Evolutionary conservation across 2,329 filamentous ascomycete genomes (phyloP).

Genomic region (Colletotrichum sp.): DNA sequence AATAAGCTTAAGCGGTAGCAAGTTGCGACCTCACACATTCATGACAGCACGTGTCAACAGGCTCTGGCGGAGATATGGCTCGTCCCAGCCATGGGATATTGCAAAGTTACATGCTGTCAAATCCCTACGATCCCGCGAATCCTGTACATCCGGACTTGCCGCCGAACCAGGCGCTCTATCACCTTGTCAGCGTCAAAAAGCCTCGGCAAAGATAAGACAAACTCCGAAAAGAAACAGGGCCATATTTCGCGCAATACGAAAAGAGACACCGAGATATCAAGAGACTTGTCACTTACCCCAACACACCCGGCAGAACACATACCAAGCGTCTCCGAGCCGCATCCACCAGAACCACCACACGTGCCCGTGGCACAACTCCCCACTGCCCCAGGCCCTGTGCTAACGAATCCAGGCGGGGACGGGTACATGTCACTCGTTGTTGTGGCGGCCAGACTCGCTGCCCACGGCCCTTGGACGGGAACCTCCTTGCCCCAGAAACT

Average conservation of each 20-base stretch:
- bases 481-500: conserved; percentile 18
- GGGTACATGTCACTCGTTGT: conserved; percentile 20
- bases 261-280: background rate
- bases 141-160: conserved; percentile 13
- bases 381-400: conserved; percentile 4
- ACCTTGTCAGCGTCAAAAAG: background rate
- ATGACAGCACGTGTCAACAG: background rate
- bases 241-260: background rate
- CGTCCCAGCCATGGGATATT: background rate
- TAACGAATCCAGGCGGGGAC: conserved; percentile 12
- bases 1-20: conserved; percentile 17
- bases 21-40: background rate
- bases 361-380: conserved; percentile 19
- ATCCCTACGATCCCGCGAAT: background rate
- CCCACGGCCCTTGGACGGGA: conserved; percentile 6
- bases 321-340: conserved; percentile 13
- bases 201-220: background rate
- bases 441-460: conserved; percentile 1
- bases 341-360: conserved; percentile 12
- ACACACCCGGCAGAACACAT: conserved; percentile 17
- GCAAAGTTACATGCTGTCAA: background rate
- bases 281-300: conserved; percentile 13
- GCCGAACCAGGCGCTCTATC: conserved; percentile 13
- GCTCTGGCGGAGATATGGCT: background rate
- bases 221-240: background rate